Conservation (phyloP, 192 early-diverging fungal species). For the Podila minutissima region DNA sequence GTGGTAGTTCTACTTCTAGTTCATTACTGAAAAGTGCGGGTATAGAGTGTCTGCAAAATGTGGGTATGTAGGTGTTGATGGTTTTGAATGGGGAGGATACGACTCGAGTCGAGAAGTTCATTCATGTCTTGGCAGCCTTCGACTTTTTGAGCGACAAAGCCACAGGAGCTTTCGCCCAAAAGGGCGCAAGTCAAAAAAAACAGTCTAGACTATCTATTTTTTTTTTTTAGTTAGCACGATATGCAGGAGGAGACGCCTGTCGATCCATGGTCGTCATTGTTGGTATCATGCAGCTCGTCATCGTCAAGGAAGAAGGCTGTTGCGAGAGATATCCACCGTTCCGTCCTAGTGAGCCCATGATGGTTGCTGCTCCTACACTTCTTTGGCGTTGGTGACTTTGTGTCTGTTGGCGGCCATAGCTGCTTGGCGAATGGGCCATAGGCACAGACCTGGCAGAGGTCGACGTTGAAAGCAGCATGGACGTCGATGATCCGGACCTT, state of each 20-base stretch:
- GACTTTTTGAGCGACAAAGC: no score
- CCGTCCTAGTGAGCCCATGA: conserved; percentile 38
- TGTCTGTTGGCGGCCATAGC: conserved; percentile 1
- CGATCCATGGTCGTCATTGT: not conserved
- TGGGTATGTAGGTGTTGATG: no score
- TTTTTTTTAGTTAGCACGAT: conserved; percentile 14
- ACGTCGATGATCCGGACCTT: conserved; percentile 8
- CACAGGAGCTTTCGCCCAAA: no score
- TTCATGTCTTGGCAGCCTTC: no score
- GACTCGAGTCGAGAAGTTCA: no score
- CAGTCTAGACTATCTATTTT: conserved; percentile 2
- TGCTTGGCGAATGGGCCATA: conserved; percentile 4
- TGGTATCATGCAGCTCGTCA: conserved; percentile 1
- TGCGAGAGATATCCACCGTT: conserved; percentile 46
- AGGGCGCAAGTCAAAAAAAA: no score
- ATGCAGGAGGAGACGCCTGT: conserved; percentile 23
- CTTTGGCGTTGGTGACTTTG: conserved; percentile 20
- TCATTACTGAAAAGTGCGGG: no score
- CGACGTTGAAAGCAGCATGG: conserved; percentile 27
- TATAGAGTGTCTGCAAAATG: no score
- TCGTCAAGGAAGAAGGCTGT: conserved; percentile 15
- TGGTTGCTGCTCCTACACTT: conserved; percentile 27
- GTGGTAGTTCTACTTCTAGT: no score
- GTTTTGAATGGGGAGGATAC: no score
- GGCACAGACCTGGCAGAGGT: not conserved